Conservation (phyloP, 2,329 filamentous ascomycete species). For the Epichloe elymi region DNA sequence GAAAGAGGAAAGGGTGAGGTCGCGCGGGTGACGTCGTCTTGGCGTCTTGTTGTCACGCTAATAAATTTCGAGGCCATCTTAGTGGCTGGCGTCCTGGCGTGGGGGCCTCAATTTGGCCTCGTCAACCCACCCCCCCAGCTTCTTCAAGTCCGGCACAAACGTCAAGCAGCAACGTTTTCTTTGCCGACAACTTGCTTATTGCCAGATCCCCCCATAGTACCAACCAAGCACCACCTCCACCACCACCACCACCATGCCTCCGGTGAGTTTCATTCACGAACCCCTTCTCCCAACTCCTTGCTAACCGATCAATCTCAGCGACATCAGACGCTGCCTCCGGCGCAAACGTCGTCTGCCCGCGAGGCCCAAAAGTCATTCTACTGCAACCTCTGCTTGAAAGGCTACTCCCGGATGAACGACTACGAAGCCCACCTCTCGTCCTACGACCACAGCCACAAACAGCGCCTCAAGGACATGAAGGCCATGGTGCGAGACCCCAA, state of each 20-base stretch:
- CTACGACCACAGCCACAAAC: constrained; percentile 93
- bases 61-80: not conserved
- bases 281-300: no score
- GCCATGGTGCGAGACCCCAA: constrained; percentile 63
- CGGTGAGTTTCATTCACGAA: constrained; percentile 26
- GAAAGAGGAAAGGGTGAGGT: not conserved
- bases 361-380: constrained; percentile 72
- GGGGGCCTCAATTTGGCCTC: not conserved
- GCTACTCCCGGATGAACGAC: constrained; percentile 89
- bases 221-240: not conserved
- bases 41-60: not conserved
- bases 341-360: constrained; percentile 51
- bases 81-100: not conserved
- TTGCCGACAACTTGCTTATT: no score
- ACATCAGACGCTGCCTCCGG: constrained; percentile 43
- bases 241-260: constrained; percentile 33
- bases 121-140: no score
- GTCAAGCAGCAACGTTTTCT: no score
- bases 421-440: constrained; percentile 89
- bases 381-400: constrained; percentile 81
- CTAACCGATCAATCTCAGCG: constrained; percentile 22
- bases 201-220: no score
- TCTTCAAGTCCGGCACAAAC: no score
- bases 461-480: constrained; percentile 80
- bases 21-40: not conserved